phyloP scores from a whole-genome alignment of 2,329 filamentous ascomycete species.

The Sporothrix inflata region DNA sequence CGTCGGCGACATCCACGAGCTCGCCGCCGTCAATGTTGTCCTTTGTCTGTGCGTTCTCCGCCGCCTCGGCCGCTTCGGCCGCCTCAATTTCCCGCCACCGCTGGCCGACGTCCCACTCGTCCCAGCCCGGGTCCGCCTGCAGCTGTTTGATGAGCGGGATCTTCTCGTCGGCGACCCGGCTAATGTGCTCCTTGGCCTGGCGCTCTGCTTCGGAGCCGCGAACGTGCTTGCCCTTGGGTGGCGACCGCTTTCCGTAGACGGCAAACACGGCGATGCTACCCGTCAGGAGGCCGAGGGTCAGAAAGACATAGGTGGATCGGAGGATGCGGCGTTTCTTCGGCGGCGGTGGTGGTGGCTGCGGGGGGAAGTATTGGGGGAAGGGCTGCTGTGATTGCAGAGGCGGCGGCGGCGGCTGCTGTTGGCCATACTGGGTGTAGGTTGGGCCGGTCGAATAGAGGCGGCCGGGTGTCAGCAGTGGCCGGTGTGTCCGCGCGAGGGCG shows the following conservation, averaged over 20 bases:
- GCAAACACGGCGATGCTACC: neutral
- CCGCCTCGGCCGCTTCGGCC: neutral
- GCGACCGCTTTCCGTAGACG: neutral
- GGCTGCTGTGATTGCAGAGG: neutral
- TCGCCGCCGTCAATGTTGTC: neutral
- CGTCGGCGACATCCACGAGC: constrained; percentile 8
- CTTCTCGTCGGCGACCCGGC: neutral
- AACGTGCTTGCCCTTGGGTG: too few species aligned
- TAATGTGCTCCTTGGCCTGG: neutral
- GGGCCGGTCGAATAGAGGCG: constrained; percentile 2
- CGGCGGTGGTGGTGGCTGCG: neutral
- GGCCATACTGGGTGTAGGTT: neutral
- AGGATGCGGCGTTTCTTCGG: neutral
- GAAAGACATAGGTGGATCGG: neutral
- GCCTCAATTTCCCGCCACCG: constrained; percentile 19
- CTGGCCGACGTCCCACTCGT: constrained; percentile 30
- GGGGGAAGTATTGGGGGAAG: constrained; percentile 5
- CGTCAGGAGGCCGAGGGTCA: neutral
- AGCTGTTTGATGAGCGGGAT: constrained; percentile 32
- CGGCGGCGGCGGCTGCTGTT: neutral
- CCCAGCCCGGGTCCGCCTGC: constrained; percentile 31
- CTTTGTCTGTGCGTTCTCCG: neutral
- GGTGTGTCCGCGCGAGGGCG: neutral
- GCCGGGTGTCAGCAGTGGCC: neutral
- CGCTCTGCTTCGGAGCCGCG: constrained; percentile 29